Conservation (phyloP, 441 rosid species). For the Corymbia calophylla region DNA sequence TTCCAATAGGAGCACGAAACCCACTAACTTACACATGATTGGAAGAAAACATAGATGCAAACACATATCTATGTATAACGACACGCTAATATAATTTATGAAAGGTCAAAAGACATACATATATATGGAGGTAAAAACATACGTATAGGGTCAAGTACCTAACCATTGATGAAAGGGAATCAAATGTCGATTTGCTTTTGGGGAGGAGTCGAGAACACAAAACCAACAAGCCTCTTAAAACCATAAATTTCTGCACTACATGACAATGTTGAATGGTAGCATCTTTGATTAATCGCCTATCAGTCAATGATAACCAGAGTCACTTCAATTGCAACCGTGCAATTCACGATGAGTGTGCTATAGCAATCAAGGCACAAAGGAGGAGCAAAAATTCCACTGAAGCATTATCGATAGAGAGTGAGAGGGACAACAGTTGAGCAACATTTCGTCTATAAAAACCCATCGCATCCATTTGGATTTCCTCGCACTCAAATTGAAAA, state of each 20-base stretch:
- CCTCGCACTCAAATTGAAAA: not conserved
- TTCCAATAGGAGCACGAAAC: no score
- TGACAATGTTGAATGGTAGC: not conserved
- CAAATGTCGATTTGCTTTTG: no score
- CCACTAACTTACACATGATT: not conserved
- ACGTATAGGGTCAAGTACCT: no score
- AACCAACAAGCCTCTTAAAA: not conserved
- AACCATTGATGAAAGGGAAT: no score
- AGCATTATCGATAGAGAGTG: not conserved
- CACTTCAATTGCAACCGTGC: not conserved
- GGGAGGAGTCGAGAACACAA: no score
- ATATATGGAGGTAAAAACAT: no score
- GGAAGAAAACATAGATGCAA: not conserved
- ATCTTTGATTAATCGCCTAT: not conserved
- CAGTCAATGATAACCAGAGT: not conserved
- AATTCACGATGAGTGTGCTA: not conserved
- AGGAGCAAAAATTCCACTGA: not conserved
- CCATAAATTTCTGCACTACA: not conserved
- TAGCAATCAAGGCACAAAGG: not conserved
- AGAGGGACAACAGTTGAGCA: not conserved
- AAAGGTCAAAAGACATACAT: no score
- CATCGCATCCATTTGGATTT: not conserved
- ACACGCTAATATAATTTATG: no score
- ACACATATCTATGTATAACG: not conserved
- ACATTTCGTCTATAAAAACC: not conserved